Conservation (phyloP, 139 green algal species). For the Micractinium conductrix region DNA sequence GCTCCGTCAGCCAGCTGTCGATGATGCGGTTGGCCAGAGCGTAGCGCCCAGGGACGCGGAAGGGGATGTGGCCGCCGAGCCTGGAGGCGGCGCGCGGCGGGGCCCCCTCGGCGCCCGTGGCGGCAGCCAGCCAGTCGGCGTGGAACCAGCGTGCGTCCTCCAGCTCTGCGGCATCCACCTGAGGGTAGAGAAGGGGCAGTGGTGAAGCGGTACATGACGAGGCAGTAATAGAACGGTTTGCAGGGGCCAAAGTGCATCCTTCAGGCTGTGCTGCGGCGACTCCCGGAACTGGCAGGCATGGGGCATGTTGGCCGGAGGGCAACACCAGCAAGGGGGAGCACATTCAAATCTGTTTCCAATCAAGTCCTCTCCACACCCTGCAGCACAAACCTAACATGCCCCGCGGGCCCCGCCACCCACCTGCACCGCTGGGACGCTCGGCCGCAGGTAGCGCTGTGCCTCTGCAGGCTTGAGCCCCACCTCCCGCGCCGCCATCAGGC, state of each 20-base stretch:
- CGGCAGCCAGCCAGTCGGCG: conserved; percentile 42
- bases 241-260: not conserved
- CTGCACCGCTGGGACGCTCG: conserved; percentile 21
- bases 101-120: not conserved
- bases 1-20: conserved; percentile 47
- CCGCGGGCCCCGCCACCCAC: not conserved
- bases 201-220: too few species aligned
- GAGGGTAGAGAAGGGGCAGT: not conserved
- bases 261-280: too few species aligned
- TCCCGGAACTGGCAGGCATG: too few species aligned
- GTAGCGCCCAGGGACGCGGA: conserved; percentile 62
- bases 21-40: conserved; percentile 70
- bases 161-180: conserved; percentile 63
- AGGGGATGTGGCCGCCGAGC: conserved; percentile 15
- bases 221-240: too few species aligned
- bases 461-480: conserved; percentile 39
- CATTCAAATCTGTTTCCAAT: too few species aligned
- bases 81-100: not conserved
- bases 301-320: too few species aligned
- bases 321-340: too few species aligned
- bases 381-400: not conserved
- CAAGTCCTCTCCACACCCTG: too few species aligned
- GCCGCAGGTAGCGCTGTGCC: conserved; percentile 18
- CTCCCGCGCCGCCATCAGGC: conserved; percentile 38
- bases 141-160: conserved; percentile 80